A percentile compares a stretch with the other conserved stretches of the same genome.
Evolutionary conservation across 176 grass and related monocot species (phyloP).

Genomic region (Elaeis guineensis): DNA sequence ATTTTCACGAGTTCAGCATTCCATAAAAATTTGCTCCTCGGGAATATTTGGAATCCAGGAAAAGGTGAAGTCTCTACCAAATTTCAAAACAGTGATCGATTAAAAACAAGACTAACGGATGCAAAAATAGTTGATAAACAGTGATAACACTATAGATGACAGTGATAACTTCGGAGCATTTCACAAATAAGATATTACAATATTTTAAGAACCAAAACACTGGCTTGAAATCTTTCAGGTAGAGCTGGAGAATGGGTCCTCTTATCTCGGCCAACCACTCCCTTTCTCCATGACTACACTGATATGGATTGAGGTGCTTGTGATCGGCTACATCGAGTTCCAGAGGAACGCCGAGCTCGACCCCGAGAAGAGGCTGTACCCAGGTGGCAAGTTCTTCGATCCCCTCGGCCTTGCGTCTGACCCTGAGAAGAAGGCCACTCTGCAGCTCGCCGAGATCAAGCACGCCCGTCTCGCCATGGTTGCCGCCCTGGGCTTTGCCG

Average conservation of each 20-base stretch:
- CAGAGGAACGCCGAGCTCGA: constrained; percentile 96
- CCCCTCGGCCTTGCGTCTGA: constrained; percentile 73
- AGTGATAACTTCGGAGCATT: no score
- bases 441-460: constrained; percentile 98
- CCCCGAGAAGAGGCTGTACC: constrained; percentile 89
- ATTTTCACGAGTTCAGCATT: no score
- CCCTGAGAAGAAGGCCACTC: constrained; percentile 78
- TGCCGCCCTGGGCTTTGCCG: constrained; percentile 84
- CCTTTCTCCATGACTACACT: constrained; percentile 85
- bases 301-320: constrained; percentile 96
- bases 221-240: constrained; percentile 32
- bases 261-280: constrained; percentile 87
- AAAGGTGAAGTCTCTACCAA: no score
- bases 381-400: constrained; percentile 82
- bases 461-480: constrained; percentile 99
- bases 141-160: no score
- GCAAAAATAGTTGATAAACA: no score
- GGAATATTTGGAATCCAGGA: no score
- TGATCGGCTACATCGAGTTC: constrained; percentile 99
- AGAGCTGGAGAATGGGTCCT: constrained; percentile 78
- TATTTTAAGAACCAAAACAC: no score
- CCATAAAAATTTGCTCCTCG: no score
- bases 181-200: no score
- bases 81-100: no score
- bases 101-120: no score